Percentiles rank a stretch among this genome's conserved stretches.
These are phyloP conservation scores for Stylonectria norvegica DNA, from an alignment of 2,329 filamentous ascomycete genomes.

Conservation along the genomic window DNA sequence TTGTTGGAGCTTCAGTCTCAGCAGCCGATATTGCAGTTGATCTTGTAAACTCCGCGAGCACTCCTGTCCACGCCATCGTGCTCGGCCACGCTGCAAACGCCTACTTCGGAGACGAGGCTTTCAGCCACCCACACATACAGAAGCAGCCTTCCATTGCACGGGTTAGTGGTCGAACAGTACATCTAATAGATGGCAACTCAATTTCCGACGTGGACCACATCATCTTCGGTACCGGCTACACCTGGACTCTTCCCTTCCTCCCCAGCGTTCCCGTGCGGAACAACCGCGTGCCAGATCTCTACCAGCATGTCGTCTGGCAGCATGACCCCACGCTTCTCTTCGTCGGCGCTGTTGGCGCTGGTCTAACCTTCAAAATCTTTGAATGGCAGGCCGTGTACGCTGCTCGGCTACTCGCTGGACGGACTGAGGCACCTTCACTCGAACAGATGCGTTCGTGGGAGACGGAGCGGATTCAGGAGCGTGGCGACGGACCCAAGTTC, in stretches of 20 bases:
- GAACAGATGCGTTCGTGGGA: slow-evolving; percentile 57
- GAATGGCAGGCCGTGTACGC: slow-evolving; percentile 65
- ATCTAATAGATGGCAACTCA: slow-evolving; percentile 53
- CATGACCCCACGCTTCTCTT: slow-evolving; percentile 55
- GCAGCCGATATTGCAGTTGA: slow-evolving; percentile 60
- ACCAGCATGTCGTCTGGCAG: slow-evolving; percentile 55
- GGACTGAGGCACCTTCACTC: slow-evolving; percentile 46
- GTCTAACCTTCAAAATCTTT: slow-evolving; percentile 65
- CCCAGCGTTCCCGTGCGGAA: slow-evolving; percentile 49
- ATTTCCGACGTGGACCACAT: slow-evolving; percentile 56
- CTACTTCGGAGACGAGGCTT: slow-evolving; percentile 58
- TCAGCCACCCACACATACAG: slow-evolving; percentile 54
- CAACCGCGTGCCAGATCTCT: slow-evolving; percentile 54
- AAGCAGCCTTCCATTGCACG: slow-evolving; percentile 46
- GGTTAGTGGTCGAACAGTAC: slow-evolving; percentile 46
- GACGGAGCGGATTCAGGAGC: slow-evolving; percentile 46
- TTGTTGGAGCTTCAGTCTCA: slow-evolving; percentile 63
- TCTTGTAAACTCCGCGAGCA: slow-evolving; percentile 42
- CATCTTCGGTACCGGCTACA: slow-evolving; percentile 65
- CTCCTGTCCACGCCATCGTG: slow-evolving; percentile 50
- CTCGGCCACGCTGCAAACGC: slow-evolving; percentile 46
- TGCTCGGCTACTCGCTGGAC: slow-evolving; percentile 55
- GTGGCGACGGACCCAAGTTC: slow-evolving; percentile 57
- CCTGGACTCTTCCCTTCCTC: slow-evolving; percentile 61
- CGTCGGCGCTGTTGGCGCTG: slow-evolving; percentile 54